Evolutionary conservation across 345 rosid genomes (phyloP).

Genomic region (Cardamine resedifolia): DNA sequence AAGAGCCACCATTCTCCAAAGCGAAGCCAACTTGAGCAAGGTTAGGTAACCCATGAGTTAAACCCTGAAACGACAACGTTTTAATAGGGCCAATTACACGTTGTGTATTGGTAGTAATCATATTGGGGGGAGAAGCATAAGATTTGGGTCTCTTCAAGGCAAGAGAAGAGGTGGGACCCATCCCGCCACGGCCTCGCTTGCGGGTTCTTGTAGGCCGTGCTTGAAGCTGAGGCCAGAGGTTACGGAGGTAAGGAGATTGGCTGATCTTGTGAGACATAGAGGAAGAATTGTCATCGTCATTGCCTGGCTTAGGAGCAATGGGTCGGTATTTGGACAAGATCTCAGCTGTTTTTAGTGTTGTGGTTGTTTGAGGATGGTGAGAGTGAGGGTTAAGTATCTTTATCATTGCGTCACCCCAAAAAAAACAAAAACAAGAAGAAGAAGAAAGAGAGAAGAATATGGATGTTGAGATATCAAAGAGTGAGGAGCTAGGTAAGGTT

Average conservation of each 20-base stretch:
- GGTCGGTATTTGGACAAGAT: conserved; percentile 93
- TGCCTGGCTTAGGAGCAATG: conserved; percentile 91
- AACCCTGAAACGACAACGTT: conserved; percentile 33
- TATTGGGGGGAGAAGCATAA: conserved; percentile 29
- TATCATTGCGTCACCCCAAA: conserved; percentile 45
- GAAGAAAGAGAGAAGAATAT: conserved; percentile 37
- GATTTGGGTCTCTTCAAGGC: conserved; percentile 52
- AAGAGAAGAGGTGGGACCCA: conserved; percentile 45
- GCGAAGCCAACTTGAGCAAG: conserved; percentile 24
- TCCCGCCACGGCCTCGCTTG: conserved; percentile 71
- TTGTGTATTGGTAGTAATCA: conserved; percentile 19
- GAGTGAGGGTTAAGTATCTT: conserved; percentile 60
- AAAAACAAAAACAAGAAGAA: not conserved
- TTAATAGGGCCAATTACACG: conserved; percentile 28
- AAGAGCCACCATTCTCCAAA: conserved; percentile 35
- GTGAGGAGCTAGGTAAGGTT: conserved; percentile 8
- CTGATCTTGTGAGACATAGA: conserved; percentile 63
- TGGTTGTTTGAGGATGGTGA: conserved; percentile 27
- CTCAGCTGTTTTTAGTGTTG: conserved; percentile 78
- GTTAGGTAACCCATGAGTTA: conserved; percentile 43
- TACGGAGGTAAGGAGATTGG: conserved; percentile 76
- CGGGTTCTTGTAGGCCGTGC: conserved; percentile 83
- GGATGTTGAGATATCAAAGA: conserved; percentile 21
- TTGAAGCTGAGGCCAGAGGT: conserved; percentile 84
- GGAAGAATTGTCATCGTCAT: conserved; percentile 37